Percentiles rank a stretch among this genome's conserved stretches.
Conservation (phyloP, 2,329 filamentous ascomycete genomes). For the Hymenoscyphus fructigenus region DNA sequence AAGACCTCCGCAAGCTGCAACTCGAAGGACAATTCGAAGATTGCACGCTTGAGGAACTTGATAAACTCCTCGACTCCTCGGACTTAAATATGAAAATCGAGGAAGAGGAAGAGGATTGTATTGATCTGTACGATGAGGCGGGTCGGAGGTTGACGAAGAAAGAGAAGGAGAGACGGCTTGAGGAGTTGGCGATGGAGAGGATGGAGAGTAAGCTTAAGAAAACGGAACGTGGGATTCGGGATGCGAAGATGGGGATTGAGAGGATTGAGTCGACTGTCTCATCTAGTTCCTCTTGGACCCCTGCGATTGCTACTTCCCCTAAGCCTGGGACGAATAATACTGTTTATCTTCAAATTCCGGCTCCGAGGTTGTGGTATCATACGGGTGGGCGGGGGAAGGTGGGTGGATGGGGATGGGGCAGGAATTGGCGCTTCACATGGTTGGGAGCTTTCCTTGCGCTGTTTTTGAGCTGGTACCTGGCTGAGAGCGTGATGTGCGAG, state of each 20-base stretch:
- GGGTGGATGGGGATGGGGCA: background rate
- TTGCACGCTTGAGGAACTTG: constrained; percentile 31
- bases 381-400: background rate
- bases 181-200: constrained; percentile 47
- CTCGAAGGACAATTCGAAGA: constrained; percentile 34
- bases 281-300: constrained; percentile 13
- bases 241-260: constrained; percentile 58
- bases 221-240: constrained; percentile 52
- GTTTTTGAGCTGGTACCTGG: constrained; percentile 51
- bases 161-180: constrained; percentile 35
- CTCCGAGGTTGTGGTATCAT: constrained; percentile 24
- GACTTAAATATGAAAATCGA: constrained; percentile 17
- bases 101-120: constrained; percentile 11
- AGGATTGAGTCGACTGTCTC: constrained; percentile 52
- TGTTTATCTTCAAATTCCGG: constrained; percentile 25
- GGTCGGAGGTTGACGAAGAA: constrained; percentile 26
- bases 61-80: constrained; percentile 16
- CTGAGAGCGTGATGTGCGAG: constrained; percentile 54
- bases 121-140: constrained; percentile 20
- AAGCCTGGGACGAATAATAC: background rate
- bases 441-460: constrained; percentile 37
- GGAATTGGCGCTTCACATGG: constrained; percentile 31
- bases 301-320: constrained; percentile 15
- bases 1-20: constrained; percentile 32
- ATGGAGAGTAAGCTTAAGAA: constrained; percentile 55